Evolutionary conservation across 169 alveolate species (phyloP), one percentile per base, ranked within the genome.

Genomic region (Neospora caninum): DNA sequence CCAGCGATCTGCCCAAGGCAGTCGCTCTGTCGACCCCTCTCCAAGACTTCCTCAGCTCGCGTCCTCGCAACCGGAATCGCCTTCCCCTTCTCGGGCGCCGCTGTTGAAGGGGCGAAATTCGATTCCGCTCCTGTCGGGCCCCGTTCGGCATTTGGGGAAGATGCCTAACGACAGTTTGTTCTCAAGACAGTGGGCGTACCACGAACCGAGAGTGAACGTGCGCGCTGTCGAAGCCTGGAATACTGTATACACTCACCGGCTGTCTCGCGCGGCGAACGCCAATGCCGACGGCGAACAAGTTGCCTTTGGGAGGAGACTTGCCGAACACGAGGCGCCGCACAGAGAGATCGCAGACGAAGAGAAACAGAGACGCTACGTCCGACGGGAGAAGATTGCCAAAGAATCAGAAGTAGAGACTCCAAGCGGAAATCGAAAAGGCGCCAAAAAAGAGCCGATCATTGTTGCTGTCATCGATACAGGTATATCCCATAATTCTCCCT

Each of bases 391-490:
- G 43, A 42, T 7, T 73, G 84, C 39, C 43, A 34, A 73, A 25
- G 78, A 29, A 64, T 27, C 41, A 73, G 45, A 38, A 0, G 45
- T 16, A 9, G 39, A 82, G 69, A 31, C 13, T 16, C 41, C 89
- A 25, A 82, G 31, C 39, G 41, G 70, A 18, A 41, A 43, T 7
- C 54, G 41, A 31, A 82, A 41, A 80, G 43, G 67, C 29, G 2
- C 31, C 25, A n/a, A 18, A 25, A 20, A 80, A 31, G 94, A 91
- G 67, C 88, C 78, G 53, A 49, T 91, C 54, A 80, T 78, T 54
- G 94, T 91, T 45, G 94, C 94, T 38, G 94, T 91, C 42, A 91
- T 91, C 4, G 94, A 91, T 54, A 91, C 89, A 31, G 89, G 89
- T 82, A 49, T 49, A 49, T 49, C 58, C 58, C 58, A 49, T 49